phyloP scores from a whole-genome alignment of 2,329 filamentous ascomycete species.

The Sphaerulina musiva region DNA sequence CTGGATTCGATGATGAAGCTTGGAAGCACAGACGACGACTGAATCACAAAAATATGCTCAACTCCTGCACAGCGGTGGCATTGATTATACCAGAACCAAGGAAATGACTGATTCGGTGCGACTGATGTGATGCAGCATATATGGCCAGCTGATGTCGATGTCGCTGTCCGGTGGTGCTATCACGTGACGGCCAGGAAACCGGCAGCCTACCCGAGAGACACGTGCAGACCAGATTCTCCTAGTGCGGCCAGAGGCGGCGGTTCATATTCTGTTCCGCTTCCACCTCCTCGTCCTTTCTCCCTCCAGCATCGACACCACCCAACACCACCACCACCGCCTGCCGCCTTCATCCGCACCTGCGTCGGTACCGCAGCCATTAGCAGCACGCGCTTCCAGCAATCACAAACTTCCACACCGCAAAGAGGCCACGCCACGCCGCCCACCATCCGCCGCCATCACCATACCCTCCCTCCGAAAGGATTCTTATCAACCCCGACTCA shows the following conservation, averaged over 20 bases:
- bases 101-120: no score
- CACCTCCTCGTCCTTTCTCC: constrained; percentile 1
- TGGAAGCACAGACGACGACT: no score
- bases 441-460: constrained; percentile 17
- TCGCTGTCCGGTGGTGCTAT: neutral
- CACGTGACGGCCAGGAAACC: neutral
- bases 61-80: no score
- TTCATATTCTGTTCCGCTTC: neutral
- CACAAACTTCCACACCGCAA: constrained; percentile 7
- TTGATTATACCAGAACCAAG: no score
- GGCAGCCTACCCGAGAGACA: neutral
- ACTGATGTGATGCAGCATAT: neutral
- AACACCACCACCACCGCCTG: neutral
- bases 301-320: neutral
- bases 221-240: neutral
- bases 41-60: no score
- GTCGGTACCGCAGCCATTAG: neutral
- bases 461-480: constrained; percentile 17
- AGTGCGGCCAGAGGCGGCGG: neutral
- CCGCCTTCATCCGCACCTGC: neutral
- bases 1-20: no score
- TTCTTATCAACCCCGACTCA: constrained; percentile 16
- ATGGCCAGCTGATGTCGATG: neutral
- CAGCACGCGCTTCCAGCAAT: constrained; percentile 12
- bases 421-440: constrained; percentile 9